A percentile compares a stretch with the other conserved stretches of the same genome.
These are phyloP conservation scores for Boletus mariae DNA, from an alignment of 1,284 basidiomycete genomes.

Conservation along the genomic window DNA sequence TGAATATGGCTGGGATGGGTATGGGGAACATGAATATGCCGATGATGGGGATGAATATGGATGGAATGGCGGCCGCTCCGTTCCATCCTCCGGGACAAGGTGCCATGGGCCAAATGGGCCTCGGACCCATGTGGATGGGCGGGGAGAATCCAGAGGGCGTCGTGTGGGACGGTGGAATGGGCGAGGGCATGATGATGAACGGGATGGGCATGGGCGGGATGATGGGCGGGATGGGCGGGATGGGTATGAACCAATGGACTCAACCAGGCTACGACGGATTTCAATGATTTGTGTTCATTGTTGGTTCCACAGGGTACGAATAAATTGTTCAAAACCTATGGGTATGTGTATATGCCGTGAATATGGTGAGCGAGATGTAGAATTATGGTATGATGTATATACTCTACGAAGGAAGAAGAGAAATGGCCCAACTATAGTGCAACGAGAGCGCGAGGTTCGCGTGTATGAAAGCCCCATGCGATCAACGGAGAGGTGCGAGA, in stretches of 20 bases:
- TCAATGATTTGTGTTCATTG: conserved; percentile 19
- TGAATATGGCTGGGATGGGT: conserved; percentile 33
- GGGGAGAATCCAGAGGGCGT: conserved; percentile 24
- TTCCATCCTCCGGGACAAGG: conserved; percentile 23
- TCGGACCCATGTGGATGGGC: conserved; percentile 28
- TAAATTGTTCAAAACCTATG: conserved; percentile 9
- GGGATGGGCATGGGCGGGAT: conserved; percentile 33
- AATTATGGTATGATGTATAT: conserved; percentile 27
- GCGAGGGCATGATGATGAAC: conserved; percentile 32
- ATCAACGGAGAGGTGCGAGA: conserved; percentile 18
- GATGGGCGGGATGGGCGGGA: conserved; percentile 30
- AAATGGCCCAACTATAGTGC: conserved; percentile 7
- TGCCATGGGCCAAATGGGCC: conserved; percentile 18
- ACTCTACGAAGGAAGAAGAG: conserved; percentile 13
- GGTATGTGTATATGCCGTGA: conserved; percentile 27
- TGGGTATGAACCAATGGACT: conserved; percentile 40
- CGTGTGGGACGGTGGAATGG: conserved; percentile 29
- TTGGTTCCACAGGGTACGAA: conserved; percentile 7
- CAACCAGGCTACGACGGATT: conserved; percentile 30
- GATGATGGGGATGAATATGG: conserved; percentile 45
- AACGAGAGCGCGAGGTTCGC: background rate
- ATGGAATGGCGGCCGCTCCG: conserved; percentile 27
- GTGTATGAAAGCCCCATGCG: conserved; percentile 6
- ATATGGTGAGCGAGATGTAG: conserved; percentile 20
- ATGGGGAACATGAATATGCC: conserved; percentile 32